phyloP scores from a whole-genome alignment of 2,329 filamentous ascomycete species.

The Colletotrichum scovillei region DNA sequence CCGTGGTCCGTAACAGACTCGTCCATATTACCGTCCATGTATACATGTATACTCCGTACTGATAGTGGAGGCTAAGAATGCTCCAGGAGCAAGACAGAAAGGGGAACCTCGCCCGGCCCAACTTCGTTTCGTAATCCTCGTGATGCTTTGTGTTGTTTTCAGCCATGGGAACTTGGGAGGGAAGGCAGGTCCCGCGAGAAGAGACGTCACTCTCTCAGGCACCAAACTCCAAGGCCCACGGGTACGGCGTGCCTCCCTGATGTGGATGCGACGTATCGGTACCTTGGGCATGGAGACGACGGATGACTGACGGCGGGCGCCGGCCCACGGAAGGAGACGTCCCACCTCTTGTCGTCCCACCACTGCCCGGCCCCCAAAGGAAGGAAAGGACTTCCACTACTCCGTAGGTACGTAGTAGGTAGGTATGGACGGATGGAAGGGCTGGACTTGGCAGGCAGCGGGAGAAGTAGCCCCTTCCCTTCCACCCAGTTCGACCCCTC shows the following conservation, averaged over 20 bases:
- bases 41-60: too few relatives aligned
- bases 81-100: not conserved
- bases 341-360: constrained; percentile 26
- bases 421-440: too few relatives aligned
- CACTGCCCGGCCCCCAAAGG: constrained; percentile 5
- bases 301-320: constrained; percentile 14
- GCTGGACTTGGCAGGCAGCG: not conserved
- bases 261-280: not conserved
- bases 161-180: not conserved
- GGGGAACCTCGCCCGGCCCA: not conserved
- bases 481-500: not conserved
- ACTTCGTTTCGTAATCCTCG: not conserved
- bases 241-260: not conserved
- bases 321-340: constrained; percentile 18
- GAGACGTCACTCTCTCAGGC: not conserved
- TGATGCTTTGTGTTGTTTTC: not conserved
- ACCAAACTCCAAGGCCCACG: not conserved
- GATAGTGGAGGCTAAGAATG: not conserved
- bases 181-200: not conserved
- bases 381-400: not conserved
- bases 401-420: too few relatives aligned
- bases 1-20: too few relatives aligned
- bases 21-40: too few relatives aligned
- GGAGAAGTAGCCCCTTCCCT: constrained; percentile 3
- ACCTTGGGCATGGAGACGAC: constrained; percentile 7